A percentile compares a stretch with the other conserved stretches of the same genome.
Conservation (phyloP, 371 early-diverging fungal species). For the Apophysomyces elegans region DNA sequence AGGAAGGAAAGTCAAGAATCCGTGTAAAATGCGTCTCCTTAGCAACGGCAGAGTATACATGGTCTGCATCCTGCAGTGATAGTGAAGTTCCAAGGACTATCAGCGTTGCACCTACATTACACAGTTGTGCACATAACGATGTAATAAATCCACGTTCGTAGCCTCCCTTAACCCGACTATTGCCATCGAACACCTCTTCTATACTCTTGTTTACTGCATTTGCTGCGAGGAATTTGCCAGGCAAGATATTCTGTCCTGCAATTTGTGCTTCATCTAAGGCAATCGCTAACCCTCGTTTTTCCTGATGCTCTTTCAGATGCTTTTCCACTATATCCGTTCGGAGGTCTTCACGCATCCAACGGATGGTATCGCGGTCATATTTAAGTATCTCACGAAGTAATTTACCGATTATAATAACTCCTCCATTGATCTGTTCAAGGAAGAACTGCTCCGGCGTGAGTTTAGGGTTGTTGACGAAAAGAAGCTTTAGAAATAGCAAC, state of each 20-base stretch:
- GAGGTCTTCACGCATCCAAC: background rate
- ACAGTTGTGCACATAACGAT: constrained; percentile 21
- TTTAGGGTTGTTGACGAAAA: constrained; percentile 19
- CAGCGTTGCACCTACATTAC: constrained; percentile 21
- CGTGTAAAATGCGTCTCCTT: background rate
- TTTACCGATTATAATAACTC: constrained; percentile 1
- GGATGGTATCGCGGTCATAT: background rate
- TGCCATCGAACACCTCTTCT: background rate
- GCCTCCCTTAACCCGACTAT: background rate
- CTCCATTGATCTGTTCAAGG: constrained; percentile 30
- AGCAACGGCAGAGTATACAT: constrained; percentile 24
- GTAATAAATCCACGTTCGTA: constrained; percentile 29
- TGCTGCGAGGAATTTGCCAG: background rate
- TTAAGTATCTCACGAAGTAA: background rate
- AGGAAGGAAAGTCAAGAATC: constrained; percentile 10
- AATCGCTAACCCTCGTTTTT: constrained; percentile 23
- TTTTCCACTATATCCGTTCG: background rate
- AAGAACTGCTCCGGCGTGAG: constrained; percentile 26
- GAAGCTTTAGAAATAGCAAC: constrained; percentile 17
- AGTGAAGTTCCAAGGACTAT: constrained; percentile 31
- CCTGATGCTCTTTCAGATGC: constrained; percentile 2
- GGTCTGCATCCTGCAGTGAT: constrained; percentile 22
- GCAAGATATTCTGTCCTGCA: constrained; percentile 19
- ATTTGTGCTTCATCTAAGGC: constrained; percentile 33
- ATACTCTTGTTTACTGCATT: background rate